Base-by-base conservation (phyloP, 208 protist genomes). In the Polymyxa betae region DNA sequence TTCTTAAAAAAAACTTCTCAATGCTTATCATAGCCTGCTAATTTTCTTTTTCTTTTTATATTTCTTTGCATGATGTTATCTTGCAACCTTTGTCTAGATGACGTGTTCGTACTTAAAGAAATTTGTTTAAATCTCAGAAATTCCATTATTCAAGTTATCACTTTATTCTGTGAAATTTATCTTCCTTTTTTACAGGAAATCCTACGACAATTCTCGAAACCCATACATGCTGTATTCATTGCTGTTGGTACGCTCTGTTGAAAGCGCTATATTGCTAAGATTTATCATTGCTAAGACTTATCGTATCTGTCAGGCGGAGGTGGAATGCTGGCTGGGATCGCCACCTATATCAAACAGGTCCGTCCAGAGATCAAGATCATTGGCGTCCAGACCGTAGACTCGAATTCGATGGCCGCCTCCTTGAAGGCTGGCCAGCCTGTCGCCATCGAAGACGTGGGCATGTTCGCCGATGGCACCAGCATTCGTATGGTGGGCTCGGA, bases 161-260 rank as follows among this genome's bases (percentile, higher is more conserved):
- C n/a, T n/a, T n/a, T n/a, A n/a, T n/a, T n/a, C n/a, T n/a, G n/a
- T n/a, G n/a, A n/a, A n/a, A n/a, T n/a, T n/a, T n/a, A n/a, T n/a
- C n/a, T n/a, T n/a, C n/a, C n/a, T 82, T 91, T 96, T 5, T 96
- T 96, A 0, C 93, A 97, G 46, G 96, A 97, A 93, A 93, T 98
- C 38, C 94, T 97, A 92, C 91, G 95, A 68, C 96, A 97, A 93
- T 88, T 16, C 32, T 82, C 88, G 20, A 77, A 93, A 64, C 46
- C 68, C n/a, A 88, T 92, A 12, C 41, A 96, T 40, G 91, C 92
- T 20, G 24, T 89, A n/a, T 45, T 89, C n/a, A 41, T 89, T 20
- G 45, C 87, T 41, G 45, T 89, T 46, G 87, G 49, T 60, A 5
- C 5, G 49, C 24, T 5, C 49, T 24, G 24, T 60, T 60, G 49